Evolutionary conservation across 1,139 yeast species (phyloP), one percentile per base, ranked within the genome.

Genomic region (Trichomonascaceae sp.): DNA sequence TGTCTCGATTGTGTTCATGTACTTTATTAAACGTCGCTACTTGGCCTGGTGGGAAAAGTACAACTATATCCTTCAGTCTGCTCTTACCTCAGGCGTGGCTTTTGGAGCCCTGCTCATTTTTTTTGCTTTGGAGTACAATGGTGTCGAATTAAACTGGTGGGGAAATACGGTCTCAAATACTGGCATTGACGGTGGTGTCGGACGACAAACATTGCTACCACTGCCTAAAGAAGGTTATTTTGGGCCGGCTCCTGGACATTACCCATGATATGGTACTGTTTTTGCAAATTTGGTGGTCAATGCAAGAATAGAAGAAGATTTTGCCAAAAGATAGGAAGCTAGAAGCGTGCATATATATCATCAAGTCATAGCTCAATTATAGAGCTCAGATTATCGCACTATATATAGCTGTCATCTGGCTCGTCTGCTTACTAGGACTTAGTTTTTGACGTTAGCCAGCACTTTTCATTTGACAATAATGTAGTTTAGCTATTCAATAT

Each of bases 11-110:
- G 58, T 72, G 38, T 83, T 82, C 70, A 82, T 80, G 79, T 73
- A 74, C 64, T 69, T 73, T 64, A 68, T 81, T 60, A 79, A 75
- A 59, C 74, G 69, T 60, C 72, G 78, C 58, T 78, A 75, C 61
- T 61, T 72, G 17, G 67, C 74, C 30, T 79, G 85, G 83, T 82
- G 85, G 84, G 81, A 78, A 57, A 81, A 79, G 66, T 84, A 82
- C 68, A 82, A 80, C 62, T 84, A 82, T 64, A 75, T 83, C 12
- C 69, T 83, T 43, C 74, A 83, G 19, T 75, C 80, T 57, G 85
- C 80, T 2, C 66, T 82, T 49, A 70, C 77, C 10, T 81, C 86
- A 1, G 87, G 87, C n/a, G 76, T 80, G 39, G 85, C 85, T 0
- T 76, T 80, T 53, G 70, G 80, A 57, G 77, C 82, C 0, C 66